Evolutionary conservation across 768 basidiomycete species (phyloP).

Genomic region (Phaeotremella fagi): DNA sequence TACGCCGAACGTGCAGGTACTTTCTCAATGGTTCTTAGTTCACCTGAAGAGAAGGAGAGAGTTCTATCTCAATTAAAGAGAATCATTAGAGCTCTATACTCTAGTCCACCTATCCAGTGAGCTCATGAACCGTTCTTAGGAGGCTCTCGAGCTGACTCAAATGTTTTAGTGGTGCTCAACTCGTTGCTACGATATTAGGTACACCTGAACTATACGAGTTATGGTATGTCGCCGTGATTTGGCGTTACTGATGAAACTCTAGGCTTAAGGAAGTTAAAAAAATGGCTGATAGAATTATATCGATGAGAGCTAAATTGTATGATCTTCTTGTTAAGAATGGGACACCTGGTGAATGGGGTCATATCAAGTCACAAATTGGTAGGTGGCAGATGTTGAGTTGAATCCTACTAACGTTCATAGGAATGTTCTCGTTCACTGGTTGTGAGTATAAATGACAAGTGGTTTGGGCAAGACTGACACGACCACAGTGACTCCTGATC

Average conservation of each 20-base stretch:
- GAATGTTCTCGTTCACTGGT: conserved; percentile 36
- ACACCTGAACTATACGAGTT: conserved; percentile 35
- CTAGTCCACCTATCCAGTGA: conserved; percentile 74
- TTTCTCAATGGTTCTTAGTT: conserved; percentile 68
- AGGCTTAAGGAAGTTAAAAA: conserved; percentile 65
- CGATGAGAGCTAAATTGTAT: conserved; percentile 78
- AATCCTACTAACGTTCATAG: conserved; percentile 57
- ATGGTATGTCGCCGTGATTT: conserved; percentile 34
- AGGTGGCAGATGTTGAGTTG: conserved; percentile 49
- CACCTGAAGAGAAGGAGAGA: conserved; percentile 66
- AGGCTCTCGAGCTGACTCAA: background rate
- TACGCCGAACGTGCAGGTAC: conserved; percentile 99
- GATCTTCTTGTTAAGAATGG: conserved; percentile 57
- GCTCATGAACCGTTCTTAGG: conserved; percentile 1
- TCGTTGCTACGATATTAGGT: conserved; percentile 46
- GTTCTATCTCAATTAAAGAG: conserved; percentile 95
- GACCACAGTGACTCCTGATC: conserved; percentile 37
- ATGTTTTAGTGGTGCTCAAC: conserved; percentile 43
- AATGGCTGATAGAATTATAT: conserved; percentile 90
- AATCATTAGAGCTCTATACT: conserved; percentile 92
- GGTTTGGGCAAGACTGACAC: conserved; percentile 12
- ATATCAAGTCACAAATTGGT: conserved; percentile 87
- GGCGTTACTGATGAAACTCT: conserved; percentile 1
- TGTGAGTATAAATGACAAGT: background rate
- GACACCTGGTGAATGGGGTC: conserved; percentile 92